These are phyloP conservation scores for Daedaleopsis sinensis DNA, from an alignment of 768 basidiomycete species.

Conservation along the genomic window DNA sequence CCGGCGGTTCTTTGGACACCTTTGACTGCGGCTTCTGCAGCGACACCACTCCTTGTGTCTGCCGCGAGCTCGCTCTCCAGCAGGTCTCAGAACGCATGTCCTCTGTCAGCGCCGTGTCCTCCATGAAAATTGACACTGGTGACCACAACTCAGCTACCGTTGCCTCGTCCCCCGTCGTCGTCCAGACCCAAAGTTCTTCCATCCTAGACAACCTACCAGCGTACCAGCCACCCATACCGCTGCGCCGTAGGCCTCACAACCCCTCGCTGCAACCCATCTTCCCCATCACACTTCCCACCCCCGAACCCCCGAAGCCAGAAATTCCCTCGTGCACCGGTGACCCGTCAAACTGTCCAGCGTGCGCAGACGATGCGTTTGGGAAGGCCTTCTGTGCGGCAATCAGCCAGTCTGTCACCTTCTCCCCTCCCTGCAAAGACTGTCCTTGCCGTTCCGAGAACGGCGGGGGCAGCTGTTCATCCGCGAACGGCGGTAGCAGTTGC, in stretches of 20 bases:
- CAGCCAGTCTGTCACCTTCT: conserved; percentile 57
- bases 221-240: conserved; percentile 82
- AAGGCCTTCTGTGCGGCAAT: conserved; percentile 87
- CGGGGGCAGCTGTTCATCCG: conserved; percentile 21
- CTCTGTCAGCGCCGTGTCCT: conserved; percentile 7
- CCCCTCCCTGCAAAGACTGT: conserved; percentile 57
- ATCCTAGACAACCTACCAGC: conserved; percentile 78
- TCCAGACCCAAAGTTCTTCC: conserved; percentile 42
- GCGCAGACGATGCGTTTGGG: conserved; percentile 84
- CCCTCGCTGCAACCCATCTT: conserved; percentile 54
- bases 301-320: conserved; percentile 27
- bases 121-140: conserved; percentile 31
- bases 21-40: conserved; percentile 80
- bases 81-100: conserved; percentile 37
- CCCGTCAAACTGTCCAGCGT: conserved; percentile 83
- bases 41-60: conserved; percentile 73
- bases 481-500: conserved; percentile 32
- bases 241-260: conserved; percentile 57
- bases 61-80: conserved; percentile 65
- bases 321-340: conserved; percentile 74
- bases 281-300: conserved; percentile 42
- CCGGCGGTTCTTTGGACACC: conserved; percentile 40
- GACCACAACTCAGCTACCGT: conserved; percentile 25
- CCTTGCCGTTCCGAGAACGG: conserved; percentile 41
- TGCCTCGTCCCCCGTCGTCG: conserved; percentile 22